Evolutionary conservation across 306 rosid genomes (phyloP).

Genomic region (Pyrus communis): DNA sequence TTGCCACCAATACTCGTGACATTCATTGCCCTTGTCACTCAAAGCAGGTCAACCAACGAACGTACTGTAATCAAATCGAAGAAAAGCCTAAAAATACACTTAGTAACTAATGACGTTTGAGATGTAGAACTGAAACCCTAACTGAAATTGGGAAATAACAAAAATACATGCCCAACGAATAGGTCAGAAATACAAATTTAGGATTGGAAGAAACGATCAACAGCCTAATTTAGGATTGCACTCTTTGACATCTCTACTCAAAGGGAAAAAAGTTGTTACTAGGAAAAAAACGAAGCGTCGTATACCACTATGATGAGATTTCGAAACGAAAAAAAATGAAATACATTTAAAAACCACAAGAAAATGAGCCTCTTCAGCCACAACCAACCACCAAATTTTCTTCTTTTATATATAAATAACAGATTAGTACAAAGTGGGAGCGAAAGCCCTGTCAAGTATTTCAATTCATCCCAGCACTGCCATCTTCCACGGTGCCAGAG

Average conservation of each 20-base stretch:
- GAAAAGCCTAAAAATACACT: not conserved
- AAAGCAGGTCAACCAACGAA: not conserved
- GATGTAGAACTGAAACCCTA: not conserved
- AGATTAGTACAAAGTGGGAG: slow-evolving; percentile 63
- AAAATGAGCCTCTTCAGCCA: slow-evolving; percentile 56
- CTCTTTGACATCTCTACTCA: not conserved
- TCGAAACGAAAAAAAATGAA: slow-evolving; percentile 8
- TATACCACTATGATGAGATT: not conserved
- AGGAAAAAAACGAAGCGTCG: not conserved
- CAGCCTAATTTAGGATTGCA: too few relatives aligned
- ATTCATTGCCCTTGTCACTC: not conserved
- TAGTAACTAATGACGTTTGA: not conserved
- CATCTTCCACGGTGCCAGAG: slow-evolving; percentile 28
- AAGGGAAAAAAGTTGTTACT: not conserved
- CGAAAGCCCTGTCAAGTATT: slow-evolving; percentile 43
- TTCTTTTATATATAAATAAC: slow-evolving; percentile 45
- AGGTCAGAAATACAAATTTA: not conserved
- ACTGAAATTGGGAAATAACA: not conserved
- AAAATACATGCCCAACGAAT: not conserved
- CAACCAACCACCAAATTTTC: slow-evolving; percentile 68
- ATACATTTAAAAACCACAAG: slow-evolving; percentile 45
- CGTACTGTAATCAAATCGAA: not conserved
- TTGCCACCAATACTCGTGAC: not conserved
- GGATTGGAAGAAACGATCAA: not conserved
- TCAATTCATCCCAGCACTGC: slow-evolving; percentile 9